Percentiles rank a stretch among this genome's conserved stretches.
Evolutionary conservation across 1,284 basidiomycete genomes (phyloP).

Genomic region (Ustilago lituana): DNA sequence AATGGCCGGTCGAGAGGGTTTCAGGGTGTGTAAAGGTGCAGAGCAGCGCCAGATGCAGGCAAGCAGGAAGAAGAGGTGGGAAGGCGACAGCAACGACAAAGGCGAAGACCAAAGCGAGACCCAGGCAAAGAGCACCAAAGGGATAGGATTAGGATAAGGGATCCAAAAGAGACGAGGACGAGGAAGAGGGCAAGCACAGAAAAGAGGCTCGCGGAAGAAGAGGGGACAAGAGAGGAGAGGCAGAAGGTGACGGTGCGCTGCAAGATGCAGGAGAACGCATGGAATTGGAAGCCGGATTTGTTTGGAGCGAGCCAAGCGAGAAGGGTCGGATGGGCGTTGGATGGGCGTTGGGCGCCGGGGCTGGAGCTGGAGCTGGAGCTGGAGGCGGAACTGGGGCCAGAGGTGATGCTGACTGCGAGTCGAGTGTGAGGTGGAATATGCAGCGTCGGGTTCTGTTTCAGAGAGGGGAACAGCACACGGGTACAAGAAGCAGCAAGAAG

Average conservation of each 20-base stretch:
- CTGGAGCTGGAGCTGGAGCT: too few relatives aligned
- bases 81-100: neutral
- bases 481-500: neutral
- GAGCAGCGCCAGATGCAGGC: neutral
- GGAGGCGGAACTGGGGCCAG: too few relatives aligned
- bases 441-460: neutral
- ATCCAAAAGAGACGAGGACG: neutral
- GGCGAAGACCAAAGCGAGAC: neutral
- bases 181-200: neutral
- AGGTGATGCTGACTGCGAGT: too few relatives aligned
- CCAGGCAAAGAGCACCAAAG: neutral
- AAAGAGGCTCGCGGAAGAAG: constrained; percentile 1
- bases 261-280: constrained; percentile 23
- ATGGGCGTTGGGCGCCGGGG: too few relatives aligned
- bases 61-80: neutral
- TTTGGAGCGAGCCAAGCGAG: constrained; percentile 29
- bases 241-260: too few relatives aligned
- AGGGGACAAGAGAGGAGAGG: too few relatives aligned
- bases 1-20: neutral
- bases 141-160: neutral
- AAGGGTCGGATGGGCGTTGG: too few relatives aligned
- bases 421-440: too few relatives aligned
- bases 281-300: constrained; percentile 36
- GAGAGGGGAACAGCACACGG: neutral
- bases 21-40: constrained; percentile 3